These are phyloP conservation scores for Leonotis leonurus DNA, from an alignment of 257 asterid genomes.

Conservation along the genomic window DNA sequence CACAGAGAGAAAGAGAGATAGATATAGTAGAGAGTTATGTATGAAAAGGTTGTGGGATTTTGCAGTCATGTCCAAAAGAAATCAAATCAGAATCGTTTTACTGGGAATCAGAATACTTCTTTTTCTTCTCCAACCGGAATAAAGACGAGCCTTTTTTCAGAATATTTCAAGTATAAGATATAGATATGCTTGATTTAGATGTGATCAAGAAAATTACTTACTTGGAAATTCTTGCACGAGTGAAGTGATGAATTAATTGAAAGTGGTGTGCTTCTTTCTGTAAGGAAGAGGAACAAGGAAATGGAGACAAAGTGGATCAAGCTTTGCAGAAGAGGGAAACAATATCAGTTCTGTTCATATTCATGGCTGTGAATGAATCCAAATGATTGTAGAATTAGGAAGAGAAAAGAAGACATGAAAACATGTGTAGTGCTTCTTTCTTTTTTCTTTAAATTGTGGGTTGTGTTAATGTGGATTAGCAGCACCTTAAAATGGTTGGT, in stretches of 20 bases:
- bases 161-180: constrained; percentile 25
- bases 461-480: constrained; percentile 6
- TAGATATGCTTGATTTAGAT: too few species aligned
- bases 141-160: constrained; percentile 27
- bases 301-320: background rate
- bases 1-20: background rate
- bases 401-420: constrained; percentile 34
- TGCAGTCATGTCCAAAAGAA: background rate
- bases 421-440: background rate
- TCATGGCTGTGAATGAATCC: constrained; percentile 34
- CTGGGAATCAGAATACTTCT: constrained; percentile 38
- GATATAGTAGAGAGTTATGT: background rate
- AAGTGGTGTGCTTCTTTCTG: constrained; percentile 2
- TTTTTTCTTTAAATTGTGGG: background rate
- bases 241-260: background rate
- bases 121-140: constrained; percentile 8
- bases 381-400: constrained; percentile 31
- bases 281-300: background rate
- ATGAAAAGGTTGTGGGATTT: background rate
- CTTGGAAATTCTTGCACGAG: background rate
- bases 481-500: constrained; percentile 12
- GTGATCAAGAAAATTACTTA: background rate
- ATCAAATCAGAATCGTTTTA: constrained; percentile 24
- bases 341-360: background rate
- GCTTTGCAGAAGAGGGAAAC: background rate